Percentiles rank a stretch among this genome's conserved stretches.
Conservation (phyloP, 352 stramenopile species). For the Phytophthora vignae region DNA sequence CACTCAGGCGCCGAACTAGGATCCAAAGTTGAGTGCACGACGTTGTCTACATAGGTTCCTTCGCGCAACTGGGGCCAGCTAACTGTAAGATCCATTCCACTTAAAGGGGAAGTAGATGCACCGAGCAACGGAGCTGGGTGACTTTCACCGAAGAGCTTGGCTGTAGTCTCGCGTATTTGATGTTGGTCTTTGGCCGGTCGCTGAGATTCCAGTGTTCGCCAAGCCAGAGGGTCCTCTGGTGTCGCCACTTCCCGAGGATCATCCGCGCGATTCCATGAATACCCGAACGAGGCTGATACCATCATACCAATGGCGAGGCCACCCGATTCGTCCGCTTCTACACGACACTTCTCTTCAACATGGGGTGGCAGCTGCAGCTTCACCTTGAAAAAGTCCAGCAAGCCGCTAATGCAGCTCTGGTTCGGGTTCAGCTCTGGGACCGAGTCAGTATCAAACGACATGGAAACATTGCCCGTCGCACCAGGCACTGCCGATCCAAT, state of each 20-base stretch:
- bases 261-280: conserved; percentile 56
- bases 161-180: conserved; percentile 37
- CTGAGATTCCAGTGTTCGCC: conserved; percentile 39
- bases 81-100: conserved; percentile 63
- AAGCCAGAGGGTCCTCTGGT: conserved; percentile 27
- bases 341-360: conserved; percentile 67
- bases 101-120: conserved; percentile 48
- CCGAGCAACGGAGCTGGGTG: conserved; percentile 46
- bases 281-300: conserved; percentile 76
- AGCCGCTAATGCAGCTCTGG: conserved; percentile 79
- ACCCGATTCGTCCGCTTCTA: conserved; percentile 44
- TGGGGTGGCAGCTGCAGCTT: conserved; percentile 76
- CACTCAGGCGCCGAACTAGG: conserved; percentile 69
- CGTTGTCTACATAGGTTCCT: conserved; percentile 87
- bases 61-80: conserved; percentile 79
- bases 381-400: conserved; percentile 85
- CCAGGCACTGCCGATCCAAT: conserved; percentile 76
- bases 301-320: conserved; percentile 61
- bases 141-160: conserved; percentile 46
- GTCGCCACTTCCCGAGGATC: conserved; percentile 50
- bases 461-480: conserved; percentile 74
- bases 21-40: conserved; percentile 82
- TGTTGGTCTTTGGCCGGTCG: conserved; percentile 16
- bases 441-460: conserved; percentile 80
- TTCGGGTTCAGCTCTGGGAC: conserved; percentile 75